A percentile compares a stretch with the other conserved stretches of the same genome.
Conservation (phyloP, 176 grass and related monocot genomes). For the Oryza meridionalis region DNA sequence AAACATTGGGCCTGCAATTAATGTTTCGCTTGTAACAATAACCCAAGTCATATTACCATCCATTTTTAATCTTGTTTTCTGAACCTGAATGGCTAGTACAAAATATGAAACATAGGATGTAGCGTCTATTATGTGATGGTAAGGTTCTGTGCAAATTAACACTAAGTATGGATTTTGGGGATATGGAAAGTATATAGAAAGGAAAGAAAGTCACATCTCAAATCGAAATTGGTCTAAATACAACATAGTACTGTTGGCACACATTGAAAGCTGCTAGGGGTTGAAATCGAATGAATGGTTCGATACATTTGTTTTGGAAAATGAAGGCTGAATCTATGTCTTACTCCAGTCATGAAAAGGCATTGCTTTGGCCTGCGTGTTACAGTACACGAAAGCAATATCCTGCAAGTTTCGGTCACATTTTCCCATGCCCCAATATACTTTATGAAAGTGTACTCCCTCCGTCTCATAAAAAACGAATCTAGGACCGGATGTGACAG, state of each 20-base stretch:
- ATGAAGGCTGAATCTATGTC: neutral
- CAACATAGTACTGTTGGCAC: neutral
- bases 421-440: neutral
- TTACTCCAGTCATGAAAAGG: neutral
- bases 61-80: neutral
- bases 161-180: neutral
- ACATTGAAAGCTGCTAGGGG: neutral
- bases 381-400: neutral
- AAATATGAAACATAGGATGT: conserved; percentile 18
- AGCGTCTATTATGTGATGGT: conserved; percentile 2
- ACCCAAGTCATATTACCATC: neutral
- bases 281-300: neutral
- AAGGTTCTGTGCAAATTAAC: conserved; percentile 10
- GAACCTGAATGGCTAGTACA: neutral
- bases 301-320: neutral
- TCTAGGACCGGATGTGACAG: too few relatives aligned
- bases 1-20: neutral
- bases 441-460: neutral
- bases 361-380: neutral
- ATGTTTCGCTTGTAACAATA: neutral
- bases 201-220: neutral
- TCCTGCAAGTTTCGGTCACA: neutral
- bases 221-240: neutral
- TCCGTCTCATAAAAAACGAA: too few relatives aligned
- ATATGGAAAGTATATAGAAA: neutral